Conservation (phyloP, 1,139 yeast genomes). For the Candida tetrigidarum region DNA sequence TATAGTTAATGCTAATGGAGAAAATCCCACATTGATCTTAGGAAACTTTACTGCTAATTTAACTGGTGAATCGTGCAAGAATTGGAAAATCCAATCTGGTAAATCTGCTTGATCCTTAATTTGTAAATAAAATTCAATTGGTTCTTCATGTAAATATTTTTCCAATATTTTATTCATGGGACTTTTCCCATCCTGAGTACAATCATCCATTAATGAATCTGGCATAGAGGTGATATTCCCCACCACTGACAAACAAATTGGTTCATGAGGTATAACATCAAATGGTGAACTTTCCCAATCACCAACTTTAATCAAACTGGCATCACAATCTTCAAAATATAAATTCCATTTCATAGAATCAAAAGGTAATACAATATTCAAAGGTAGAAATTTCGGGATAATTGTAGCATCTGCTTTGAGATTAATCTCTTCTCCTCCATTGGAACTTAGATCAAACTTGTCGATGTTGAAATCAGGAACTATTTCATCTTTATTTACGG, state of each 20-base stretch:
- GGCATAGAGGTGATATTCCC: conserved; percentile 24
- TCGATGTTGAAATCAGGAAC: conserved; percentile 19
- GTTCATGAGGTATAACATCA: conserved; percentile 21
- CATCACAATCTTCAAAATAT: conserved; percentile 29
- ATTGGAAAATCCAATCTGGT: conserved; percentile 32
- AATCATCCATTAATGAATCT: conserved; percentile 21
- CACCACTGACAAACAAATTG: conserved; percentile 16
- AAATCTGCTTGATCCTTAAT: conserved; percentile 24
- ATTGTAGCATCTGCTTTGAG: conserved; percentile 3
- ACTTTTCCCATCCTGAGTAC: conserved; percentile 23
- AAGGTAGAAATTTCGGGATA: not conserved
- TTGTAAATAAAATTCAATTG: conserved; percentile 24
- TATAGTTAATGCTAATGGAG: conserved; percentile 3
- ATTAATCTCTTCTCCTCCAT: conserved; percentile 3
- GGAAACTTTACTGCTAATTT: conserved; percentile 16
- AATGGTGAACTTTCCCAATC: conserved; percentile 25
- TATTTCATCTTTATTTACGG: conserved; percentile 20
- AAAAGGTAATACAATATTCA: conserved; percentile 24
- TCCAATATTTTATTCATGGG: conserved; percentile 29
- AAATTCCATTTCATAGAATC: conserved; percentile 32
- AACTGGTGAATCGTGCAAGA: conserved; percentile 17
- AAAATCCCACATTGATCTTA: conserved; percentile 3
- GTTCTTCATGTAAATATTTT: conserved; percentile 23
- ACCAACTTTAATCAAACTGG: conserved; percentile 26
- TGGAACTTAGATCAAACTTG: conserved; percentile 11